These are phyloP conservation scores for Alloteropsis semialata DNA, from an alignment of 176 grass and related monocot genomes.

Conservation along the genomic window DNA sequence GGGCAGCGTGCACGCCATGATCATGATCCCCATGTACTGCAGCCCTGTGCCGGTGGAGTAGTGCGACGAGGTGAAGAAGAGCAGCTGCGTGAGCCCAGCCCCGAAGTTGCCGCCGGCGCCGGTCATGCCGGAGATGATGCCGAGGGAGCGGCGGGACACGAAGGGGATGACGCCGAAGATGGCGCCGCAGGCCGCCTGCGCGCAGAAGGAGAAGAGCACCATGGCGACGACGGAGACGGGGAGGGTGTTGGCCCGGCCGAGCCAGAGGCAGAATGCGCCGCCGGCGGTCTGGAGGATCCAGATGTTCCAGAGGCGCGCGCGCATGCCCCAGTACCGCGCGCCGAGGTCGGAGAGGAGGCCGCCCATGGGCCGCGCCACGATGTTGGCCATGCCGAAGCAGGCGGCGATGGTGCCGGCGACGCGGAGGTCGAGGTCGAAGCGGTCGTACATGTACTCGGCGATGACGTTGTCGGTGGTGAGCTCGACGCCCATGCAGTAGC, in stretches of 20 bases:
- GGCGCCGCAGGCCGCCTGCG: no score
- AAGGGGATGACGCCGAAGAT: constrained; percentile 77
- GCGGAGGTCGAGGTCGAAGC: constrained; percentile 72
- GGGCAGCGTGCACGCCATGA: constrained; percentile 80
- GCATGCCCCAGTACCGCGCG: constrained; percentile 63
- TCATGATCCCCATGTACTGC: constrained; percentile 81
- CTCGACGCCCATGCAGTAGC: constrained; percentile 91
- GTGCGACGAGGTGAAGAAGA: constrained; percentile 73
- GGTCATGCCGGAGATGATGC: constrained; percentile 66
- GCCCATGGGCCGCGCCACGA: constrained; percentile 58
- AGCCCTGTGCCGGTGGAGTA: constrained; percentile 59
- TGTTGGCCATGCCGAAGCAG: constrained; percentile 90
- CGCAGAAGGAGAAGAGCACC: no score
- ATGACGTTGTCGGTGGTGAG: constrained; percentile 94
- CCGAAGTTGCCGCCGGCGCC: constrained; percentile 78
- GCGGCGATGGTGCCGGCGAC: constrained; percentile 74
- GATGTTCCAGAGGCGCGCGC: constrained; percentile 78
- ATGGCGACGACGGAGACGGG: constrained; percentile 59
- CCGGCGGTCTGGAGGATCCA: constrained; percentile 90
- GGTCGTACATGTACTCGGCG: constrained; percentile 81
- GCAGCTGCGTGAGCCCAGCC: constrained; percentile 73
- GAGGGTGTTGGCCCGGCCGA: constrained; percentile 41
- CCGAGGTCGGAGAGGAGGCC: constrained; percentile 64
- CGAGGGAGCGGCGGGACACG: constrained; percentile 68
- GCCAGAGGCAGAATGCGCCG: constrained; percentile 73